Evolutionary conservation across 108 stramenopile species (phyloP).

Genomic region (Cyclotella choctawhatcheeana): DNA sequence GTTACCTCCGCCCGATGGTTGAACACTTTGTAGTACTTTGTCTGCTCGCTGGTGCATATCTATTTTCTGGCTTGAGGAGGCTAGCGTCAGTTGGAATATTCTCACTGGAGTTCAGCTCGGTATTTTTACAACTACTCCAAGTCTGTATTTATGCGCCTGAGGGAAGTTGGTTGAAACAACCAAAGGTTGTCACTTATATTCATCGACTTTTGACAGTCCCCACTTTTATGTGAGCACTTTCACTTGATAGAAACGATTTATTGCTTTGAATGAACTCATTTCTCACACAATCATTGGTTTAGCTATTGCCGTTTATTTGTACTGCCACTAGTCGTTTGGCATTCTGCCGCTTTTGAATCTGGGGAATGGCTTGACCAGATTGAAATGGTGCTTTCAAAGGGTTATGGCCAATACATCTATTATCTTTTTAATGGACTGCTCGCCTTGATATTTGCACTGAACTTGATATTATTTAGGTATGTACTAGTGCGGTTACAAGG

Average conservation of each 20-base stretch:
- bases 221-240: constrained; percentile 66
- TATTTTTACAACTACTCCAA: constrained; percentile 77
- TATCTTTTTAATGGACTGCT: constrained; percentile 59
- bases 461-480: constrained; percentile 62
- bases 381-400: constrained; percentile 73
- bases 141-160: constrained; percentile 72
- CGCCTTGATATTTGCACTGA: constrained; percentile 58
- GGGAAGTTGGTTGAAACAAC: constrained; percentile 33
- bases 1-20: constrained; percentile 56
- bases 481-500: constrained; percentile 66
- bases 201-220: constrained; percentile 70
- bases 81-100: constrained; percentile 79
- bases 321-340: constrained; percentile 73
- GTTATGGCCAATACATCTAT: constrained; percentile 53
- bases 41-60: constrained; percentile 59
- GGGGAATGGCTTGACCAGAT: constrained; percentile 80
- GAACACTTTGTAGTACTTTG: constrained; percentile 70
- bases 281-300: no score
- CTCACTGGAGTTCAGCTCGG: constrained; percentile 69
- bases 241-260: no score
- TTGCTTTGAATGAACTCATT: no score
- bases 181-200: constrained; percentile 44
- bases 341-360: constrained; percentile 72
- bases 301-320: constrained; percentile 75
- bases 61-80: constrained; percentile 75